A percentile compares a stretch with the other conserved stretches of the same genome.
Conservation (phyloP, 2,329 filamentous ascomycete species). For the Chrysosphaeria jannelii region DNA sequence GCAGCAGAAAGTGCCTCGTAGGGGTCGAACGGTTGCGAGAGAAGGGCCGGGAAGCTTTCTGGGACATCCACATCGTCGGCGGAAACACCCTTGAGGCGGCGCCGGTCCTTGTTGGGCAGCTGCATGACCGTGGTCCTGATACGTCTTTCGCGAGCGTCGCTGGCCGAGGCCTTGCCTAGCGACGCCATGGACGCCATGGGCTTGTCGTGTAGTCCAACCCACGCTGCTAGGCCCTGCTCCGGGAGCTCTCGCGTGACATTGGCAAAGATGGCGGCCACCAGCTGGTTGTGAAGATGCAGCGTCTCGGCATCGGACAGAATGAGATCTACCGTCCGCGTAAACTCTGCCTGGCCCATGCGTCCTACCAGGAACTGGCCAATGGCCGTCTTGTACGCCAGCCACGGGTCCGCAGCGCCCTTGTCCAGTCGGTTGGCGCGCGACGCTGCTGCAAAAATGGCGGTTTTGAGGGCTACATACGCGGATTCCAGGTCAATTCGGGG, state of each 20-base stretch:
- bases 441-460: too few species aligned
- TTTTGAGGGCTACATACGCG: conserved; percentile 29
- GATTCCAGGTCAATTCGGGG: conserved; percentile 37
- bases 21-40: conserved; percentile 16
- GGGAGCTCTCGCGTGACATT: conserved; percentile 42
- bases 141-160: conserved; percentile 32
- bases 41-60: too few species aligned
- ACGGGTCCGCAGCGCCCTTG: conserved; percentile 28
- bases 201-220: conserved; percentile 44
- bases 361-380: conserved; percentile 31
- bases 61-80: conserved; percentile 25
- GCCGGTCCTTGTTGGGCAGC: conserved; percentile 31
- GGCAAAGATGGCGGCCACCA: conserved; percentile 33
- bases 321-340: conserved; percentile 25
- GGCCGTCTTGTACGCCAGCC: conserved; percentile 31
- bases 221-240: conserved; percentile 33
- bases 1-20: conserved; percentile 20
- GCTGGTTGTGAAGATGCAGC: conserved; percentile 35
- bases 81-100: conserved; percentile 32
- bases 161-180: conserved; percentile 31
- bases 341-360: conserved; percentile 30
- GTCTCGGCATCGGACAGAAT: conserved; percentile 27
- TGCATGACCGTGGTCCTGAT: conserved; percentile 43
- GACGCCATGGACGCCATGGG: conserved; percentile 22
- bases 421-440: too few species aligned